phyloP scores from a whole-genome alignment of 176 grass and related monocot species.

The Musa troglodytarum region DNA sequence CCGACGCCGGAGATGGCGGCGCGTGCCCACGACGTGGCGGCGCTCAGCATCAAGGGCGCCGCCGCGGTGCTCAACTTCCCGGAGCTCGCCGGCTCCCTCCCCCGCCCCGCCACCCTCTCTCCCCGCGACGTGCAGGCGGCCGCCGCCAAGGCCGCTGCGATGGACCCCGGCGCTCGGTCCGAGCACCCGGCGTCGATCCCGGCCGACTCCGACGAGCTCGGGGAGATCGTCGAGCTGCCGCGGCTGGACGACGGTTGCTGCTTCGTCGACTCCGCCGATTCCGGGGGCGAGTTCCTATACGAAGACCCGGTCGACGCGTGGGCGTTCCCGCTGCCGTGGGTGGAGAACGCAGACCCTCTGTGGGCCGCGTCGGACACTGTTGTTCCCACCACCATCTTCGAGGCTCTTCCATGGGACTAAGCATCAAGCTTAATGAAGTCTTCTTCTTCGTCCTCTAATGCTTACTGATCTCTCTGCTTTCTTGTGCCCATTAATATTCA shows the following conservation, averaged over 20 bases:
- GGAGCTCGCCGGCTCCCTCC: conserved; percentile 2
- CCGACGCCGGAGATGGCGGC: conserved; percentile 55
- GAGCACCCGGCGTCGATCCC: not conserved
- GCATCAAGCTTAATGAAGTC: not conserved
- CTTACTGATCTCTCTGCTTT: not conserved
- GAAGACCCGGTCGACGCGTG: not conserved
- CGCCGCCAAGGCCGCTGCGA: not conserved
- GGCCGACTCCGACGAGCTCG: not conserved
- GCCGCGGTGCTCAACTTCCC: conserved; percentile 7
- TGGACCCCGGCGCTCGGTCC: not conserved
- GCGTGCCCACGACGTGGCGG: conserved; percentile 81
- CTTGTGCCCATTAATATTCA: not conserved
- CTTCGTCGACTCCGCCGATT: conserved; percentile 1
- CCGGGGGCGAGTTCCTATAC: conserved; percentile 1
- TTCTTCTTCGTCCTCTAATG: not conserved
- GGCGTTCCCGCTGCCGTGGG: not conserved
- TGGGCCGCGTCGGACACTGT: not conserved
- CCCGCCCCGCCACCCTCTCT: conserved; percentile 3
- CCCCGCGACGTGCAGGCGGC: not conserved
- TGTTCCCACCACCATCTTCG: conserved; percentile 2
- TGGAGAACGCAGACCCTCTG: not conserved
- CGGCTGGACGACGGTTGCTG: not conserved
- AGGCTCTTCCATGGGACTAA: not conserved
- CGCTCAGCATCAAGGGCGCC: conserved; percentile 15
- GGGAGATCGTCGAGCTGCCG: conserved; percentile 8